Percentiles rank a stretch among this genome's conserved stretches.
These are phyloP conservation scores for Caryopteris hybrid DNA, from an alignment of 305 asterid species.

Conservation along the genomic window DNA sequence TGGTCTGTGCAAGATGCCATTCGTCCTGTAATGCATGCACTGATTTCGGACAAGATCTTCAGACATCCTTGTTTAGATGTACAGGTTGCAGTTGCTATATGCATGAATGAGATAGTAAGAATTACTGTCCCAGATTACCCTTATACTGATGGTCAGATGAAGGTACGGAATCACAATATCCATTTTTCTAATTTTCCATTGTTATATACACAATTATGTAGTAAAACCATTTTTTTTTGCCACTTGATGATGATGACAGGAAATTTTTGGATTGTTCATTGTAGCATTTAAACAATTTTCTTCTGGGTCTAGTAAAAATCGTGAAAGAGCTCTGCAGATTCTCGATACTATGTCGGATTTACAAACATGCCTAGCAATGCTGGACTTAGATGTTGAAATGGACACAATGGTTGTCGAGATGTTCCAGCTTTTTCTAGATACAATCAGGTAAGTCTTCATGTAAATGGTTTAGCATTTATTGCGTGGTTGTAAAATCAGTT, in stretches of 20 bases:
- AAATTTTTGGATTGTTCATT: constrained; percentile 34
- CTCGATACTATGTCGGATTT: constrained; percentile 35
- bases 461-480: neutral
- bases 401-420: constrained; percentile 33
- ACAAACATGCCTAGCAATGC: constrained; percentile 29
- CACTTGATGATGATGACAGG: constrained; percentile 33
- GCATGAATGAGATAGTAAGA: constrained; percentile 36
- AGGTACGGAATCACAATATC: constrained; percentile 21
- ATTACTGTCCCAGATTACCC: constrained; percentile 36
- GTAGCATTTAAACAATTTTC: constrained; percentile 35
- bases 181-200: neutral
- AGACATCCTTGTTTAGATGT: constrained; percentile 29
- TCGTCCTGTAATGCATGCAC: constrained; percentile 31
- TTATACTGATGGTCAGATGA: constrained; percentile 31
- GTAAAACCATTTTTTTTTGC: neutral
- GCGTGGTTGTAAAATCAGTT: neutral
- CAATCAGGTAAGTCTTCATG: constrained; percentile 28
- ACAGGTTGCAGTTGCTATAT: constrained; percentile 35
- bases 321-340: constrained; percentile 35
- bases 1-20: constrained; percentile 22
- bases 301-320: constrained; percentile 21
- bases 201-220: neutral
- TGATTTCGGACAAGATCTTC: constrained; percentile 30
- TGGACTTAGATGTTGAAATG: constrained; percentile 34
- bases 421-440: constrained; percentile 32